A percentile compares a stretch with the other conserved stretches of the same genome.
These are phyloP conservation scores for Venturia pyrina DNA, from an alignment of 2,329 filamentous ascomycete genomes.

Conservation along the genomic window DNA sequence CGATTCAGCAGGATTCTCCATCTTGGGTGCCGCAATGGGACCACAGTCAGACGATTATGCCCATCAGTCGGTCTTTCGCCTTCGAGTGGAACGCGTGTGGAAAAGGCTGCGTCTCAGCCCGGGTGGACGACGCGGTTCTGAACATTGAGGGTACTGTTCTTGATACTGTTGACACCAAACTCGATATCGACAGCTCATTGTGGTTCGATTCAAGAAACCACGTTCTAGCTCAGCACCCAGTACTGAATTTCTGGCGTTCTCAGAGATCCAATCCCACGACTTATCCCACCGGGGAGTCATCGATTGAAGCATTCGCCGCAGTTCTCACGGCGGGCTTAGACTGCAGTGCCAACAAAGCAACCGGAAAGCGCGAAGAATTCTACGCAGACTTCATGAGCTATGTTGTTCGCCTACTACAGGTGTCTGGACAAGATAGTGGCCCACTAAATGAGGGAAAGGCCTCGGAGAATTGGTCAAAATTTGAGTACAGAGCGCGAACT, in stretches of 20 bases:
- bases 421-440: neutral
- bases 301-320: neutral
- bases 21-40: constrained; percentile 12
- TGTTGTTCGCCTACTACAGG: neutral
- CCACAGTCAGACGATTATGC: neutral
- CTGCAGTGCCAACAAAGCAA: neutral
- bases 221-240: neutral
- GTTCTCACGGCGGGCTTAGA: neutral
- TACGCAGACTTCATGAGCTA: neutral
- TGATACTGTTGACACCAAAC: neutral
- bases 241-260: neutral
- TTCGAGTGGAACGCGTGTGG: neutral
- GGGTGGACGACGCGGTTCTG: neutral
- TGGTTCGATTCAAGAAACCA: constrained; percentile 5
- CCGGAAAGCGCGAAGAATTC: neutral
- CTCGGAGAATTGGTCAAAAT: neutral
- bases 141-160: neutral
- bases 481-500: neutral
- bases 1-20: neutral
- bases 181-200: neutral
- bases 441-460: neutral
- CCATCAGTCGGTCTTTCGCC: neutral
- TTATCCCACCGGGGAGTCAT: neutral
- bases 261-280: neutral
- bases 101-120: neutral